Conservation (phyloP, 768 basidiomycete genomes). For the Hypholoma fasciculare region DNA sequence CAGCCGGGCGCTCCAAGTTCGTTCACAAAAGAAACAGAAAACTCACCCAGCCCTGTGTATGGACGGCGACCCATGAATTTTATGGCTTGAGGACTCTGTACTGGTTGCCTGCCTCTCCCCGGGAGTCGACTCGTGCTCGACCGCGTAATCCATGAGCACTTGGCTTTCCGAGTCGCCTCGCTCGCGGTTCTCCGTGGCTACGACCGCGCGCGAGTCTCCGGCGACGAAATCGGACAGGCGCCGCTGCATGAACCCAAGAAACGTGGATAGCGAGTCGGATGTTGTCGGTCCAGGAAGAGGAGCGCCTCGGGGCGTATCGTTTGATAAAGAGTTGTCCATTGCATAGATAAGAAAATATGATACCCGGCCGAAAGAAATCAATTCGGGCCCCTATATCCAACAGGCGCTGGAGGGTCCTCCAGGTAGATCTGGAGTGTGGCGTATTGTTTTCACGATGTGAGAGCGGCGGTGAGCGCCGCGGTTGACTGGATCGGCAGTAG, state of each 20-base stretch:
- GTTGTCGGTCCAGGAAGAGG: constrained; percentile 2
- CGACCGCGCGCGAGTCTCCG: constrained; percentile 11
- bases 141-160: constrained; percentile 2
- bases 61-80: constrained; percentile 25
- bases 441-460: no score
- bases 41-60: constrained; percentile 59
- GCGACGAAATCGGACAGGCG: constrained; percentile 25
- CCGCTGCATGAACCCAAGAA: constrained; percentile 28
- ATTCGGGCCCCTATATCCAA: no score
- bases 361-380: no score
- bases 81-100: constrained; percentile 1
- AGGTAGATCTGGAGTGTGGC: no score
- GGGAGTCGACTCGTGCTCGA: neutral
- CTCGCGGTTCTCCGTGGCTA: neutral
- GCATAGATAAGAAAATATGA: constrained; percentile 4
- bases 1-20: constrained; percentile 1
- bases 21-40: constrained; percentile 1
- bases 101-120: neutral
- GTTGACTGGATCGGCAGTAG: no score
- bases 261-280: constrained; percentile 15
- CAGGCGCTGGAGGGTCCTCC: no score
- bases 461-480: no score
- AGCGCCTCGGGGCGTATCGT: neutral
- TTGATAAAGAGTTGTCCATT: neutral
- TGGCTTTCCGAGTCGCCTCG: neutral